Percentiles rank a stretch among this genome's conserved stretches.
These are phyloP conservation scores for Solanum piurae DNA, from an alignment of 257 asterid species.

Conservation along the genomic window DNA sequence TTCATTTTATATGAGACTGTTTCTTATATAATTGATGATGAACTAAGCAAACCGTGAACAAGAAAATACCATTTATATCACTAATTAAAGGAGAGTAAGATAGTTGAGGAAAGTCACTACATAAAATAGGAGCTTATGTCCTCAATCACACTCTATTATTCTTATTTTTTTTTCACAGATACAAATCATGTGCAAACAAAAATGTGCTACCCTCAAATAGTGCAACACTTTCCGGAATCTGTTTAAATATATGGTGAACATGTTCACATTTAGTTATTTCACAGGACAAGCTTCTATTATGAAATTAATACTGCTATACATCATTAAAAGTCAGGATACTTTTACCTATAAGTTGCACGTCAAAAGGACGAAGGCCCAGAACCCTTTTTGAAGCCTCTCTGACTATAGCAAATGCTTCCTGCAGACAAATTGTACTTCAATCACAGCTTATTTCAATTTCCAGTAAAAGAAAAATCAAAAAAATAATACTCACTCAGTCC, in stretches of 20 bases:
- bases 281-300: background rate
- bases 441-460: background rate
- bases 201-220: background rate
- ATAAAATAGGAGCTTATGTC: background rate
- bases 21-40: background rate
- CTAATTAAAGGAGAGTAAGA: background rate
- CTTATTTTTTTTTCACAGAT: background rate
- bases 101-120: background rate
- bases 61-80: background rate
- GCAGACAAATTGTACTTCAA: slow-evolving; percentile 16
- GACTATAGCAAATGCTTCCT: slow-evolving; percentile 94
- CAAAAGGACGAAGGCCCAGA: slow-evolving; percentile 96
- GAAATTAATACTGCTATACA: background rate
- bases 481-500: background rate
- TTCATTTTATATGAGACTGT: background rate
- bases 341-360: slow-evolving; percentile 85
- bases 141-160: background rate
- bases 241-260: background rate
- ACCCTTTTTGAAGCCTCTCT: slow-evolving; percentile 97
- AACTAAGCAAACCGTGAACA: background rate
- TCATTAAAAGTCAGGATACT: background rate
- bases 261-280: background rate
- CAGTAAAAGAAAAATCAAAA: background rate
- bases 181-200: background rate
- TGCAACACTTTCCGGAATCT: background rate